Base-by-base conservation (phyloP, 2,329 filamentous ascomycete genomes). In the Anthostomella pinea region DNA sequence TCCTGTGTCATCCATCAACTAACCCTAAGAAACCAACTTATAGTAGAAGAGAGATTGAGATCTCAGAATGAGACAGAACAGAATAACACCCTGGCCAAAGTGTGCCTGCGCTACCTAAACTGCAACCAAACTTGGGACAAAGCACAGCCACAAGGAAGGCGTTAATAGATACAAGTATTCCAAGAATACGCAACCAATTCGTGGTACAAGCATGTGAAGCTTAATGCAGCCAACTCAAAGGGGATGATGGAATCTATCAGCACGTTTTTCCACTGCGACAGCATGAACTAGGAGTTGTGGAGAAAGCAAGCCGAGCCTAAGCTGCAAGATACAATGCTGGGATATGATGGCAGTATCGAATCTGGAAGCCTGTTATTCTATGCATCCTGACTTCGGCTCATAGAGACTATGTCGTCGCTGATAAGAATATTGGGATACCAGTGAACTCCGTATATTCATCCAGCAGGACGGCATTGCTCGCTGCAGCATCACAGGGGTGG, bases 81-180 rank as follows among this genome's bases (percentile, higher is more conserved):
- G 19, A 35, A 32, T 8, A 41, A 42, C 14, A 21, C 35, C 11
- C 29, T 49, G 9, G 40, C 43, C 7, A 38, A 27, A 22, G 13
- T 17, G 1, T 49, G 46, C 15, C n/a, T 49, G 1, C 38, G 28
- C 13, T 49, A 49, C 15, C 15, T 48, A 1, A 23, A 38, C 13
- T 33, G 13, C 15, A 11, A 31, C 2, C 15, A 25, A 9, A 18
- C 21, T 13, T 43, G 39, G 39, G 20, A 24, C 8, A 19, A 21
- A 18, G 10, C n/a, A n/a, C n/a, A n/a, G n/a, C n/a, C n/a, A n/a
- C n/a, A n/a, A n/a, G n/a, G n/a, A n/a, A n/a, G n/a, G n/a, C n/a
- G n/a, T n/a, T n/a, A n/a, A n/a, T n/a, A n/a, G n/a, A n/a, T n/a
- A n/a, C n/a, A n/a, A n/a, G n/a, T n/a, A n/a, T n/a, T n/a, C n/a